phyloP scores from a whole-genome alignment of 2,329 filamentous ascomycete species.

The Xenoacremonium recifei region DNA sequence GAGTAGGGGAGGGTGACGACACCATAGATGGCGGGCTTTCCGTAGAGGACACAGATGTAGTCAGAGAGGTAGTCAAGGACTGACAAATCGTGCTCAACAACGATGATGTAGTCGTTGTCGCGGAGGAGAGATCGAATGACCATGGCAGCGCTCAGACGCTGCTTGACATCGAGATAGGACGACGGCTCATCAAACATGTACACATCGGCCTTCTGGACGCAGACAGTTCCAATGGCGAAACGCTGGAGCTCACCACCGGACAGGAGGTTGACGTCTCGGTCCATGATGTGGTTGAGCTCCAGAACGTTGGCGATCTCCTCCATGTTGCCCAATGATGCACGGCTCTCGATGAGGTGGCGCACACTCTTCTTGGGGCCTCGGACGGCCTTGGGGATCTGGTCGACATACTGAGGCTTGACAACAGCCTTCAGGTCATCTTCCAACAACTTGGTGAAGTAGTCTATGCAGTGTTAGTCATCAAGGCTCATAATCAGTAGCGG shows the following conservation, averaged over 20 bases:
- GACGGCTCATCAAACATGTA: conserved; percentile 99
- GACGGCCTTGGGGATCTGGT: conserved; percentile 93
- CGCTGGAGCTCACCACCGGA: conserved; percentile 98
- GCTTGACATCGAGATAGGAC: conserved; percentile 98
- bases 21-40: conserved; percentile 92
- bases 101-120: conserved; percentile 92
- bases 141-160: conserved; percentile 87
- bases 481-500: not conserved
- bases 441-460: conserved; percentile 98
- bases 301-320: conserved; percentile 80
- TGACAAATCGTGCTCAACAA: conserved; percentile 98
- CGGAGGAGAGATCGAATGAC: conserved; percentile 90
- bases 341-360: conserved; percentile 71
- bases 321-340: conserved; percentile 74
- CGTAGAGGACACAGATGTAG: conserved; percentile 97
- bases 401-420: conserved; percentile 98
- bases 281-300: conserved; percentile 84
- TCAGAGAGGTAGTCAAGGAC: conserved; percentile 98
- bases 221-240: conserved; percentile 94
- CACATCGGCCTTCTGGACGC: conserved; percentile 92
- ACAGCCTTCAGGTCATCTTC: conserved; percentile 97
- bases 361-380: conserved; percentile 80
- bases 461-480: conserved; percentile 31
- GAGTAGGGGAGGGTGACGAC: conserved; percentile 95
- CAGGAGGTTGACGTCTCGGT: conserved; percentile 84